These are phyloP conservation scores for Syzygium aromaticum DNA, from an alignment of 345 rosid species.

Conservation along the genomic window DNA sequence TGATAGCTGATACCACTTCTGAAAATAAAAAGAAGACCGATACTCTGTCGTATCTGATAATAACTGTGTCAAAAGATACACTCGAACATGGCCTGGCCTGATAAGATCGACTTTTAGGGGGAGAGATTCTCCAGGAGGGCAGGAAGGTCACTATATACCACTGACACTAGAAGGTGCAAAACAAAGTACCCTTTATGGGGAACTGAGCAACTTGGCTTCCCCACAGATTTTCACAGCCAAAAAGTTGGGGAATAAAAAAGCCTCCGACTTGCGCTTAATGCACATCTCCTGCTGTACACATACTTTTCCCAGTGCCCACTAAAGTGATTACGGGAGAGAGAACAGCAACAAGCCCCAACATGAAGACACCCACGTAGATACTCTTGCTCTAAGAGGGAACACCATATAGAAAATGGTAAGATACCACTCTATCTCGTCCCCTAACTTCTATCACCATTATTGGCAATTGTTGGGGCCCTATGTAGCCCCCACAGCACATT, in stretches of 20 bases:
- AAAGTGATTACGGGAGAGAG: neutral
- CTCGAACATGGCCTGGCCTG: neutral
- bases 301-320: constrained; percentile 16
- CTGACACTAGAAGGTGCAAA: neutral
- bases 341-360: constrained; percentile 11
- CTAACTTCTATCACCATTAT: constrained; percentile 31
- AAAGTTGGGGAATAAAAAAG: neutral
- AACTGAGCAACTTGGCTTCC: neutral
- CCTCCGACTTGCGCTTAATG: constrained; percentile 16
- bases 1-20: neutral
- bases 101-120: neutral
- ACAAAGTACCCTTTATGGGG: constrained; percentile 1
- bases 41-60: neutral
- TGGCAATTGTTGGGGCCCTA: constrained; percentile 21
- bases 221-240: neutral
- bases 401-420: constrained; percentile 15
- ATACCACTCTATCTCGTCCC: constrained; percentile 16
- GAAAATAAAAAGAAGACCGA: neutral
- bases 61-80: neutral
- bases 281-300: constrained; percentile 14
- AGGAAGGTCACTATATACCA: neutral
- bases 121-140: neutral
- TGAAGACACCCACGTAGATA: constrained; percentile 27
- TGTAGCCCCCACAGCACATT: constrained; percentile 15
- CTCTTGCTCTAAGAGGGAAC: constrained; percentile 17